These are phyloP conservation scores for Samsoniella hepiali DNA, from an alignment of 2,329 filamentous ascomycete species.

Conservation along the genomic window DNA sequence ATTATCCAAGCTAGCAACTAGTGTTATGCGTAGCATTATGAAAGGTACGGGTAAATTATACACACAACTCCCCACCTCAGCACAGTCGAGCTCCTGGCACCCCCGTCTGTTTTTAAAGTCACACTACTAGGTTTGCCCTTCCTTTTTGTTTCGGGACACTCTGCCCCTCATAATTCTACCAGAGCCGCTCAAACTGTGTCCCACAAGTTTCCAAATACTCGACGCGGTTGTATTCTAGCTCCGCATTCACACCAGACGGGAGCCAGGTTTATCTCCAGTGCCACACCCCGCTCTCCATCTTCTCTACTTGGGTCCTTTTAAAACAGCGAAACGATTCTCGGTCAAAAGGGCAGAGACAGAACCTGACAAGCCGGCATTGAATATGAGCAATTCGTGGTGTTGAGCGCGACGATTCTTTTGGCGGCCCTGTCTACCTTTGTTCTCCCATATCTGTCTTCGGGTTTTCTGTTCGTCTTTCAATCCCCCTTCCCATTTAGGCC, in stretches of 20 bases:
- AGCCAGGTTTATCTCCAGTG: conserved; percentile 3
- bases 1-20: background rate
- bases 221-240: background rate
- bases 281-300: background rate
- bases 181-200: background rate
- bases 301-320: background rate
- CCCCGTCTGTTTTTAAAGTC: background rate
- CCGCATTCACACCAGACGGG: background rate
- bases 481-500: background rate
- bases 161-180: background rate
- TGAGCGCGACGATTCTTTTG: background rate
- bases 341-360: background rate
- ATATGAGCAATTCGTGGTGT: background rate
- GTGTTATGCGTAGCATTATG: background rate
- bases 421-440: too few species aligned
- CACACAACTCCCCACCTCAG: background rate
- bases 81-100: background rate
- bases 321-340: too few species aligned
- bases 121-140: background rate
- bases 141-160: background rate
- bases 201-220: conserved; percentile 3
- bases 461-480: background rate
- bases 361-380: background rate
- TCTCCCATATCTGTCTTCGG: background rate
- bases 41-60: background rate